phyloP scores from a whole-genome alignment of 2,329 filamentous ascomycete genomes.

The Chaetoscypha palmicola region DNA sequence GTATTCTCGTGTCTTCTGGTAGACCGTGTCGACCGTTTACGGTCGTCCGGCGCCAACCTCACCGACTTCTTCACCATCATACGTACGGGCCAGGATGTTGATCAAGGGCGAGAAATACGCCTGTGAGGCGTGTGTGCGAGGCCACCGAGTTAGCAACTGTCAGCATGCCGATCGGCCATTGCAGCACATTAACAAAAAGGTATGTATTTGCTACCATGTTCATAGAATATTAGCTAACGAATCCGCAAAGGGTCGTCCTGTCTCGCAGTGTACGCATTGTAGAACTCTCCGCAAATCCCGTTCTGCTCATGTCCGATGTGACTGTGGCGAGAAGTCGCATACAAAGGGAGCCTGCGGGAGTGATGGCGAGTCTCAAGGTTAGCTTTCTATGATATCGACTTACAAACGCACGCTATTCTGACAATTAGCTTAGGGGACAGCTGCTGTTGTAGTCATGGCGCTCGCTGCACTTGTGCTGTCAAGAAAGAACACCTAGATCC shows the following conservation, averaged over 20 bases:
- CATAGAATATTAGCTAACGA: slow-evolving; percentile 2
- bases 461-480: slow-evolving; percentile 55
- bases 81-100: slow-evolving; percentile 50
- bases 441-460: slow-evolving; percentile 65
- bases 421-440: slow-evolving; percentile 44
- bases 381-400: slow-evolving; percentile 24
- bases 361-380: slow-evolving; percentile 37
- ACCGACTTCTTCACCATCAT: slow-evolving; percentile 19
- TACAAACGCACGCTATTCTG: slow-evolving; percentile 24
- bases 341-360: slow-evolving; percentile 48
- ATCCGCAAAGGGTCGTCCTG: slow-evolving; percentile 63
- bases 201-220: slow-evolving; percentile 9
- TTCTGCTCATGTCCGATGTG: slow-evolving; percentile 89
- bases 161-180: slow-evolving; percentile 88
- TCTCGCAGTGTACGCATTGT: slow-evolving; percentile 97
- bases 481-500: slow-evolving; percentile 60
- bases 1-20: slow-evolving; percentile 21
- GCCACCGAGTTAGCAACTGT: slow-evolving; percentile 98
- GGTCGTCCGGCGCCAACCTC: slow-evolving; percentile 22
- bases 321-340: slow-evolving; percentile 86
- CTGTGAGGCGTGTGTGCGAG: slow-evolving; percentile 87
- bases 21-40: slow-evolving; percentile 23
- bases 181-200: slow-evolving; percentile 91
- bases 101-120: slow-evolving; percentile 96
- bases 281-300: slow-evolving; percentile 94